Base-by-base conservation (phyloP, 306 rosid genomes). In the Phaseolus lunatus region DNA sequence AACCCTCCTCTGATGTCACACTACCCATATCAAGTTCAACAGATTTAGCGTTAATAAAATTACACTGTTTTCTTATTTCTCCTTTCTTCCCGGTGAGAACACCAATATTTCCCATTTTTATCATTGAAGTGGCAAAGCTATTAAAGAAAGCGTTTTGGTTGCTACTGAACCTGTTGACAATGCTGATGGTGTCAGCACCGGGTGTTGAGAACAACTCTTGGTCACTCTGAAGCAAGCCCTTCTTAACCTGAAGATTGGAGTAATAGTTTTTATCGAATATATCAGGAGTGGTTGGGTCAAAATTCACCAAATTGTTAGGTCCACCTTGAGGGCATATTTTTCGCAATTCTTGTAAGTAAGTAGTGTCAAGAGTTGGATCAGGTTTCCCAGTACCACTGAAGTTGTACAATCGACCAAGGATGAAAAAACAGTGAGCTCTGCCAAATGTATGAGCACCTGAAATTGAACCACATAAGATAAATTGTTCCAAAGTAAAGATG, bases 381-480 rank as follows among this genome's bases (percentile, higher is more conserved):
- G 84, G 82, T 15, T 26, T 44, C 1, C 82, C 79, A 7, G 69
- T 80, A 2, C 12, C 33, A 23, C 12, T 80, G 69, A 80, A 80
- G 19, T 83, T 80, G 73, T 80, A 83, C 26, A 86, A 48, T 49
- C 87, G 80, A 15, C 0, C 0, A 2, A 5, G 16, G 5, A 83
- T 72, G 7, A 3, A 1, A 1, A 54, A 0, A 31, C 89, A 86
- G 0, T 62, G 74, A 23, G 73, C 43, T 67, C 81, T 86, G 18
- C 87, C 89, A 45, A 86, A 59, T 7, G 89, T 80, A 23, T 86
- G 87, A 35, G 89, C 89, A 27, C 89, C 88, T 85, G 75, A 64
- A 70, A 47, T 35, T 45, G 10, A 59, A 23, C 20, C 12, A 73
- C 13, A 29, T 16, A 26, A 1, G 41, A 31, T 5, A 37, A 37